Evolutionary conservation across 2,329 filamentous ascomycete species (phyloP), one percentile per base, ranked within the genome.

Genomic region (Colletotrichum trifolii): DNA sequence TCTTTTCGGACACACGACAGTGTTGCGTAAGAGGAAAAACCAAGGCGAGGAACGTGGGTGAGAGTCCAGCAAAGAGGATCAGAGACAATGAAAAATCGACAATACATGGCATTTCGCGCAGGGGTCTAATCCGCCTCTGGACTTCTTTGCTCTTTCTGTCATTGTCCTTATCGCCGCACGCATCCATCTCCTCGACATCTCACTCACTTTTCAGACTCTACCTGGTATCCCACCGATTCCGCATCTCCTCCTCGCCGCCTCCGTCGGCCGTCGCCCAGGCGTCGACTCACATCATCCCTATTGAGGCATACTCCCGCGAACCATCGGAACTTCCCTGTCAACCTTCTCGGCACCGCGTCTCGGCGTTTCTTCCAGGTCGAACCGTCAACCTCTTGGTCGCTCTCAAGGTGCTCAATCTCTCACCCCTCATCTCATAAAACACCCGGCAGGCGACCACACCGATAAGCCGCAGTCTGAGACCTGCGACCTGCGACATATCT

Each of bases 401-500:
- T 65, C 58, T 62, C 62, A 65, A 65, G 62, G 62, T 62, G 58
- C 58, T 52, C 58, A 56, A 36, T 33, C 39, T 49, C 46, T 33
- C 35, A 12, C 17, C 13, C 13, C 6, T 47, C 4, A 15, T 36
- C 12, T 33, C 62, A 57, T 65, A 65, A 65, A 65, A 35, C 58
- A 62, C 8, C 52, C 36, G 40, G 39, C 40, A 11, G 36, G 42
- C 13, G 34, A 65, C 52, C 62, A 3, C 39, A 25, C 38, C 45
- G 36, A 48, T 53, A 50, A 56, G 52, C 46, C 39, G 55, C 52
- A 36, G 3, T 34, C 36, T 35, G 46, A 56, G 25, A 47, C 39
- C 17, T 10, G 25, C 25, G 25, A 25, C 25, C 25, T 1, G 25
- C 25, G 25, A 25, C 25, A 25, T 25, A 25, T 25, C 25, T 25